Conservation (phyloP, 495 filamentous ascomycete species). For the Daldinia bambusicola region DNA sequence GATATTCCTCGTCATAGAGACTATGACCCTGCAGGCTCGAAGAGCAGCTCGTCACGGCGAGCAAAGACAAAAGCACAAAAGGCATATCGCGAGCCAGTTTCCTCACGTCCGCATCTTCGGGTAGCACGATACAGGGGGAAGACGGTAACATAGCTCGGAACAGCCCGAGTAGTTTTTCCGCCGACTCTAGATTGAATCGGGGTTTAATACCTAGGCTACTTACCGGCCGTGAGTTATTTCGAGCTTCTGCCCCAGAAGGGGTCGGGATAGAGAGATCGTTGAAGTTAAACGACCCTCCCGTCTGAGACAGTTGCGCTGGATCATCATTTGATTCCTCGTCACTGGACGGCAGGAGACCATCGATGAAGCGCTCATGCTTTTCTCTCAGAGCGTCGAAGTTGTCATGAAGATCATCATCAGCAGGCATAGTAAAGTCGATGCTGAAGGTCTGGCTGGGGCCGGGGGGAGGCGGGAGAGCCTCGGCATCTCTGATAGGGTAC, state of each 20-base stretch:
- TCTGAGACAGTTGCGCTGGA: slow-evolving; percentile 25
- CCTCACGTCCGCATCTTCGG: slow-evolving; percentile 50
- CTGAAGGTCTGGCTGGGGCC: slow-evolving; percentile 61
- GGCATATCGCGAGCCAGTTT: slow-evolving; percentile 51
- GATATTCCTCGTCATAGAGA: slow-evolving; percentile 61
- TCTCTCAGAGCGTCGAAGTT: slow-evolving; percentile 51
- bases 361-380: slow-evolving; percentile 51
- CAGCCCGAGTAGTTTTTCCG: slow-evolving; percentile 49
- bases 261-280: slow-evolving; percentile 51
- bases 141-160: slow-evolving; percentile 55
- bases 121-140: slow-evolving; percentile 54
- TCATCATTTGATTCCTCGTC: slow-evolving; percentile 34
- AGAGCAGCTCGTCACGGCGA: slow-evolving; percentile 58
- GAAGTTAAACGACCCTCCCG: slow-evolving; percentile 36
- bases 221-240: slow-evolving; percentile 37
- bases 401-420: slow-evolving; percentile 46
- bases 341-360: slow-evolving; percentile 45
- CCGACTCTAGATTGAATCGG: slow-evolving; percentile 61
- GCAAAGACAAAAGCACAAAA: slow-evolving; percentile 57
- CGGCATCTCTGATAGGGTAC: slow-evolving; percentile 23
- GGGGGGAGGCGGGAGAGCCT: slow-evolving; percentile 46
- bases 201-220: slow-evolving; percentile 53
- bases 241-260: slow-evolving; percentile 38
- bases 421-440: slow-evolving; percentile 59
- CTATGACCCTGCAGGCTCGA: slow-evolving; percentile 57